A percentile compares a stretch with the other conserved stretches of the same genome.
These are phyloP conservation scores for Irpex sp. DNA, from an alignment of 1,284 basidiomycete genomes.

Conservation along the genomic window DNA sequence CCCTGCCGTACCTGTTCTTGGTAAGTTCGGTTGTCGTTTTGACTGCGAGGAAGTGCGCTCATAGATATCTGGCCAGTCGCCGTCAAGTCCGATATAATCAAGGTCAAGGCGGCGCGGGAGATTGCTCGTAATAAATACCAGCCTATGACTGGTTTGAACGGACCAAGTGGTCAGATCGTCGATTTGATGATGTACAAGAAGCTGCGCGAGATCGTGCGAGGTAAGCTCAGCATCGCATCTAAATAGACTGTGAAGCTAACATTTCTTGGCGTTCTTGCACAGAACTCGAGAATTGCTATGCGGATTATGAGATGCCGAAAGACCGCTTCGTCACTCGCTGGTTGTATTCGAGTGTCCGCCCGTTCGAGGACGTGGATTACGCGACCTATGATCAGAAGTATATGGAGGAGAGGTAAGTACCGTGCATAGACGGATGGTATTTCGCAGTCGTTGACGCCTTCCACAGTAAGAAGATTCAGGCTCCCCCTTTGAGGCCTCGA, in stretches of 20 bases:
- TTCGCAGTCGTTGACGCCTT: background rate
- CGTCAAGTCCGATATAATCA: slow-evolving; percentile 1
- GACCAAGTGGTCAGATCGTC: background rate
- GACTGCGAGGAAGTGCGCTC: background rate
- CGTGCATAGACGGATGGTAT: background rate
- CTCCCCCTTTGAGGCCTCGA: background rate
- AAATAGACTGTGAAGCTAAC: too few relatives aligned
- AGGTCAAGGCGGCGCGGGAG: background rate
- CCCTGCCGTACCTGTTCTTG: slow-evolving; percentile 5
- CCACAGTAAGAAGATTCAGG: background rate
- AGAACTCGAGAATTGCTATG: slow-evolving; percentile 5
- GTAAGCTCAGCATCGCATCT: background rate
- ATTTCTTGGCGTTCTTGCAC: too few relatives aligned
- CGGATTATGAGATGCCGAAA: background rate
- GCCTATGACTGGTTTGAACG: background rate
- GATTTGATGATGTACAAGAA: slow-evolving; percentile 1
- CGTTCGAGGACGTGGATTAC: background rate
- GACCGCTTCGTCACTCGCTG: background rate
- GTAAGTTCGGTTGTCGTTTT: background rate
- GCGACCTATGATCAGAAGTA: background rate
- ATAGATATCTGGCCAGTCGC: background rate
- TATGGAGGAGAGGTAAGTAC: background rate
- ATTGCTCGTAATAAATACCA: background rate
- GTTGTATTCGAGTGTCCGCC: background rate
- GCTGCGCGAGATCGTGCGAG: slow-evolving; percentile 7